Evolutionary conservation across 768 basidiomycete species (phyloP).

Genomic region (Auricularia sp.): DNA sequence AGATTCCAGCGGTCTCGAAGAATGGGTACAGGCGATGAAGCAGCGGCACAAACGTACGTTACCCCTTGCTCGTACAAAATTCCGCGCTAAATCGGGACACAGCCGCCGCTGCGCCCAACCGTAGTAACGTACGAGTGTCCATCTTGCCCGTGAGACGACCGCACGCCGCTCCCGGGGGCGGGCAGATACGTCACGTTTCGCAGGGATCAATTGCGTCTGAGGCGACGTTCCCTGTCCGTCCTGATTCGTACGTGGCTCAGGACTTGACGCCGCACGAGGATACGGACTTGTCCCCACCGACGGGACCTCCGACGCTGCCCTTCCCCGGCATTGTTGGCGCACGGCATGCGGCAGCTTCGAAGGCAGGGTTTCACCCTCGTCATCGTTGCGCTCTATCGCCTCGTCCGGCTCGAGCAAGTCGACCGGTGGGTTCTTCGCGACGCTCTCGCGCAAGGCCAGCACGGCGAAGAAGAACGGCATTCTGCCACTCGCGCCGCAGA

Average conservation of each 20-base stretch:
- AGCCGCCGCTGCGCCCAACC: not conserved
- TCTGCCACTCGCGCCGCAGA: slow-evolving; percentile 14
- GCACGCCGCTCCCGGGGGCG: not conserved
- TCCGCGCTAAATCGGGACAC: not conserved
- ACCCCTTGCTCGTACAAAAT: slow-evolving; percentile 1
- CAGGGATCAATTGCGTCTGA: slow-evolving; percentile 64
- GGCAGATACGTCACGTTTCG: slow-evolving; percentile 56
- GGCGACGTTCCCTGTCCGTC: slow-evolving; percentile 65
- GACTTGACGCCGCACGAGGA: slow-evolving; percentile 45
- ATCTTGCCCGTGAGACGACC: not conserved
- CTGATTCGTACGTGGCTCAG: slow-evolving; percentile 71
- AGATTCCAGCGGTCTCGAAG: slow-evolving; percentile 63
- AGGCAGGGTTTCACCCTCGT: not conserved
- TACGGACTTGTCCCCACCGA: slow-evolving; percentile 42
- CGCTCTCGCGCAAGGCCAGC: slow-evolving; percentile 64
- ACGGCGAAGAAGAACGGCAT: slow-evolving; percentile 22
- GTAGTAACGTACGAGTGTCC: not conserved
- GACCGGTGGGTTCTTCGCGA: slow-evolving; percentile 58
- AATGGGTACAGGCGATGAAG: slow-evolving; percentile 59
- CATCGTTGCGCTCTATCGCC: slow-evolving; percentile 12
- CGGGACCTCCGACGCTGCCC: slow-evolving; percentile 49
- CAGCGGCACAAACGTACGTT: slow-evolving; percentile 37
- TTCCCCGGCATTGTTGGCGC: slow-evolving; percentile 56
- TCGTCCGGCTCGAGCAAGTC: slow-evolving; percentile 23
- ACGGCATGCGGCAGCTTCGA: not conserved